Conservation (phyloP, 306 rosid species). For the Quercus alba region DNA sequence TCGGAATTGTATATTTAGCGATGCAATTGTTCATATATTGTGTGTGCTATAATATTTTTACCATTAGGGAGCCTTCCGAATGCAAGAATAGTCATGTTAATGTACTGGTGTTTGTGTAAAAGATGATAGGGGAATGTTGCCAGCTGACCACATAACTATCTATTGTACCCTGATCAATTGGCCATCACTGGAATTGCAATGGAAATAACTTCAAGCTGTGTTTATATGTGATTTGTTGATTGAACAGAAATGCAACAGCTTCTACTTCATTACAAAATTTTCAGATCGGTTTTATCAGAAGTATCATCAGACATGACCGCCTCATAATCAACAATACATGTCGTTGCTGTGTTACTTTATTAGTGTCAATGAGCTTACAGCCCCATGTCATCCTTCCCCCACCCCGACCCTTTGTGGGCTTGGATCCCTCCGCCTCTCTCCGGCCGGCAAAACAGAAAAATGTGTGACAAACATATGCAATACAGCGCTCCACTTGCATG, state of each 20-base stretch:
- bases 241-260: neutral
- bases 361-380: neutral
- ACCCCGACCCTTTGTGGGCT: no score
- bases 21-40: slow-evolving; percentile 41
- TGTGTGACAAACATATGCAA: no score
- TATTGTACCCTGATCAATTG: slow-evolving; percentile 8
- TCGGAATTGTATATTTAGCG: slow-evolving; percentile 2
- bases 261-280: neutral
- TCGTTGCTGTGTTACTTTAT: neutral
- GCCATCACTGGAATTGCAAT: slow-evolving; percentile 10
- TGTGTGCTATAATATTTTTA: slow-evolving; percentile 13
- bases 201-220: neutral
- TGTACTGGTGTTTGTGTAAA: slow-evolving; percentile 10
- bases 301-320: neutral
- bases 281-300: neutral
- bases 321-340: neutral
- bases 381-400: no score
- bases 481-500: no score
- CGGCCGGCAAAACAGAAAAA: no score
- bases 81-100: slow-evolving; percentile 19
- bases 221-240: neutral
- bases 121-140: slow-evolving; percentile 17
- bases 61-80: slow-evolving; percentile 18
- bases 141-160: slow-evolving; percentile 12
- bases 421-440: no score